phyloP scores from a whole-genome alignment of 2,329 filamentous ascomycete genomes.

The Sporothrix sp. region DNA sequence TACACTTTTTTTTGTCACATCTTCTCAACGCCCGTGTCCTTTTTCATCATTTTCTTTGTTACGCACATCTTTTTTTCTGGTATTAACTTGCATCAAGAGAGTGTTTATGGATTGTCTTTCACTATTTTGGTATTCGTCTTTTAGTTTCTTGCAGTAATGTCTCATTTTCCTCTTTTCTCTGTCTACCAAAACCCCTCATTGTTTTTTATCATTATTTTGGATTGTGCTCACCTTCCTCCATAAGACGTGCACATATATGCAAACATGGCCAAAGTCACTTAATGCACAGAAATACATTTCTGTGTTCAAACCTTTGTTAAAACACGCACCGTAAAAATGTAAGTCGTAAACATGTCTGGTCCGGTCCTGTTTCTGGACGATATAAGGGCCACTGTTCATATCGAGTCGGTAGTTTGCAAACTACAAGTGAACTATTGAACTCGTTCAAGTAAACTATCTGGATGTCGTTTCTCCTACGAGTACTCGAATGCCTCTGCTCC shows the following conservation, averaged over 20 bases:
- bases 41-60: constrained; percentile 8
- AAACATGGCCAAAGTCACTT: neutral
- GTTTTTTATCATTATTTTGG: neutral
- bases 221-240: neutral
- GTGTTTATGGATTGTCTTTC: neutral
- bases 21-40: too few relatives aligned
- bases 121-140: constrained; percentile 2
- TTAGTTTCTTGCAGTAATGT: constrained; percentile 5
- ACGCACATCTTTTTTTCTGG: constrained; percentile 5
- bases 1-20: constrained; percentile 10
- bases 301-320: too few relatives aligned
- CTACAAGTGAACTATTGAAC: too few relatives aligned
- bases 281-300: constrained; percentile 1
- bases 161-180: neutral
- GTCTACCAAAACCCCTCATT: neutral
- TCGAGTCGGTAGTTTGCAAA: too few relatives aligned
- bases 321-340: too few relatives aligned
- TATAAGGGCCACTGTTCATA: too few relatives aligned
- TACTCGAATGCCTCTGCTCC: too few relatives aligned
- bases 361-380: too few relatives aligned
- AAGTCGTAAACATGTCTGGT: too few relatives aligned
- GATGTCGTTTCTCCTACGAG: too few relatives aligned
- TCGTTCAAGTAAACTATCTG: too few relatives aligned
- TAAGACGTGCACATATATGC: neutral
- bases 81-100: constrained; percentile 13